A percentile compares a stretch with the other conserved stretches of the same genome.
Conservation (phyloP, 768 basidiomycete genomes). For the Clavaria fumosa region DNA sequence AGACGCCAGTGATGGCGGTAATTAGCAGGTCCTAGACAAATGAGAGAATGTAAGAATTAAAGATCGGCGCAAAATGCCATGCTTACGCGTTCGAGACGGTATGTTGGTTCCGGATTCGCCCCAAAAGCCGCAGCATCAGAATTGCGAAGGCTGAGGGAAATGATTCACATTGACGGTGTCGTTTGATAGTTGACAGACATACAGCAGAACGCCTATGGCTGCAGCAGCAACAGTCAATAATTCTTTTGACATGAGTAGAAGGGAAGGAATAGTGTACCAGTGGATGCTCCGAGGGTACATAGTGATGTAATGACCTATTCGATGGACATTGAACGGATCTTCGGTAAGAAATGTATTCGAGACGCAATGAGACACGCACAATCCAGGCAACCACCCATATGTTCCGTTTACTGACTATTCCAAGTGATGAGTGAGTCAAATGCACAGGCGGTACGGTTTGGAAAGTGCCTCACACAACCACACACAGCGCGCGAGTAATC, state of each 20-base stretch:
- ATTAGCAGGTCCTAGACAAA: not conserved
- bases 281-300: slow-evolving; percentile 1
- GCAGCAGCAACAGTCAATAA: too few species aligned
- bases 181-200: too few species aligned
- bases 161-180: not conserved
- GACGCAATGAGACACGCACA: too few species aligned
- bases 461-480: too few species aligned
- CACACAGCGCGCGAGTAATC: too few species aligned
- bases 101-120: not conserved
- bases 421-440: too few species aligned
- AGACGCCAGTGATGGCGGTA: not conserved
- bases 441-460: too few species aligned
- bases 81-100: slow-evolving; percentile 1
- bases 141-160: not conserved
- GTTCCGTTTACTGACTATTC: too few species aligned
- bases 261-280: not conserved
- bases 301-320: not conserved
- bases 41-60: not conserved
- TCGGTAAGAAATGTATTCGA: not conserved
- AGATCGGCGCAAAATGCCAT: not conserved
- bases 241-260: too few species aligned
- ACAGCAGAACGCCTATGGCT: too few species aligned
- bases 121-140: slow-evolving; percentile 1
- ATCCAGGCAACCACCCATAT: too few species aligned
- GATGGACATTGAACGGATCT: not conserved